Evolutionary conservation across 495 filamentous ascomycete genomes (phyloP), one percentile per base, ranked within the genome.

Genomic region (Neurospora sp.): DNA sequence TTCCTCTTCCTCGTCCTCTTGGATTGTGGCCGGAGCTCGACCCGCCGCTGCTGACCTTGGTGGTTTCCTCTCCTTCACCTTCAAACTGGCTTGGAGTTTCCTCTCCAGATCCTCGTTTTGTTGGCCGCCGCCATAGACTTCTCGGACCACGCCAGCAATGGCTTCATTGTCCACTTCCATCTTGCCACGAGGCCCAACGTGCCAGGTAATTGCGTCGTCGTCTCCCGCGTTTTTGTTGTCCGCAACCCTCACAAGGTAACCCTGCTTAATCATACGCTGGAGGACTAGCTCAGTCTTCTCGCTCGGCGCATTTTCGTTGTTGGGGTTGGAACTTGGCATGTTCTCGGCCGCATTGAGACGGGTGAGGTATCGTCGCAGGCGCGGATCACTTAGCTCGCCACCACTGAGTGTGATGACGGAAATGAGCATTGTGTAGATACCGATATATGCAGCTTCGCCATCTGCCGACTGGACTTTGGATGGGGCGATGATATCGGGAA

Each of bases 111-210:
- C 86, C 4, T 84, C 81, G 8, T 79, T 83, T 27, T 35, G 14
- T 35, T 8, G 53, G 38, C 79, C 78, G 8, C 82, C 80, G 39
- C 85, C 87, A 80, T 87, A 89, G 39, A 90, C 82, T 71, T 87
- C 83, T 71, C 86, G 86, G 4, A 95, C 89, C 69, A 98, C 77
- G 3, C 87, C 88, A 16, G 89, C 87, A 39, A 96, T 90, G 16
- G 90, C 91, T 39, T 87, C 85, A 70, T 88, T 87, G 3, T 90
- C 91, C 40, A 99, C 90, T 79, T 99, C 96, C 14, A 93, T 83
- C 82, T 93, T 97, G 16, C 94, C 96, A 41, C 96, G 85, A 39
- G 93, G 90, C 3, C 94, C 94, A 37, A 97, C 86, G 72, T 91
- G 87, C 83, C 90, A 97, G 69, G 91, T 92, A 10, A 93, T 86